A percentile compares a stretch with the other conserved stretches of the same genome.
Conservation (phyloP, 2,329 filamentous ascomycete genomes). For the Sarocladium oryzae region DNA sequence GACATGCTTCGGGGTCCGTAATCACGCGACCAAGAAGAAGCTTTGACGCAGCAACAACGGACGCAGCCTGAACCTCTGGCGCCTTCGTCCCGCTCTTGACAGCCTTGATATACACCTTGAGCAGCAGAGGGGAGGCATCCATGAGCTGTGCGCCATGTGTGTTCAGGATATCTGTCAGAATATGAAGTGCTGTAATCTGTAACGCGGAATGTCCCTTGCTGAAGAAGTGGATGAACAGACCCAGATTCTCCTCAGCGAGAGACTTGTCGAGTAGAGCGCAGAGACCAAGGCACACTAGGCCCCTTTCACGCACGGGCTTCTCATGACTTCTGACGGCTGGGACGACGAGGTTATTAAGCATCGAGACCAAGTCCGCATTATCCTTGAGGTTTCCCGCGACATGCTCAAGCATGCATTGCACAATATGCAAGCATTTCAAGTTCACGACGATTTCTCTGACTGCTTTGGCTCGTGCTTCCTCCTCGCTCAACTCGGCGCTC, state of each 20-base stretch:
- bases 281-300: slow-evolving; percentile 80
- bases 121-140: slow-evolving; percentile 58
- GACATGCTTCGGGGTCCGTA: slow-evolving; percentile 57
- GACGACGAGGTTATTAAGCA: slow-evolving; percentile 95
- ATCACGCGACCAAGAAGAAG: slow-evolving; percentile 76
- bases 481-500: slow-evolving; percentile 46
- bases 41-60: slow-evolving; percentile 77
- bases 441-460: slow-evolving; percentile 92
- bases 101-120: slow-evolving; percentile 81
- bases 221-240: slow-evolving; percentile 93
- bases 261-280: slow-evolving; percentile 89
- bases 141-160: slow-evolving; percentile 78
- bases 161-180: slow-evolving; percentile 87
- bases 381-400: slow-evolving; percentile 82
- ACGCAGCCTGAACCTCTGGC: slow-evolving; percentile 71
- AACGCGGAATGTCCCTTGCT: slow-evolving; percentile 84
- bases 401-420: slow-evolving; percentile 95
- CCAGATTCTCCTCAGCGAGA: slow-evolving; percentile 85
- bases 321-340: slow-evolving; percentile 92
- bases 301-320: slow-evolving; percentile 83
- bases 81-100: slow-evolving; percentile 65
- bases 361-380: slow-evolving; percentile 88
- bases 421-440: slow-evolving; percentile 96
- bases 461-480: slow-evolving; percentile 65
- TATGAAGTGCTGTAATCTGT: slow-evolving; percentile 85